Evolutionary conservation across 352 stramenopile species (phyloP).

Genomic region (Pythium rhizo-oryzae): DNA sequence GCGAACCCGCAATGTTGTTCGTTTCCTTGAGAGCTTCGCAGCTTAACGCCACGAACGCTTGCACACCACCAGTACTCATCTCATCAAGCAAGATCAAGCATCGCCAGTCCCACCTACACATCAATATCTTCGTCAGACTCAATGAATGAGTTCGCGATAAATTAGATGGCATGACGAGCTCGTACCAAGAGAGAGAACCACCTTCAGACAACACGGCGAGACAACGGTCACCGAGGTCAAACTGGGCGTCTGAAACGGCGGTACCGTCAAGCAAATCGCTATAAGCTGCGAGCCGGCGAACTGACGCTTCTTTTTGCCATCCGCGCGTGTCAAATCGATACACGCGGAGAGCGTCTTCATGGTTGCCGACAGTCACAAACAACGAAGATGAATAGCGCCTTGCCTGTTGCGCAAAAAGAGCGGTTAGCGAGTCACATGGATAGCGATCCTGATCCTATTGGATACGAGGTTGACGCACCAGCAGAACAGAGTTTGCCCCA

Average conservation of each 20-base stretch:
- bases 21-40: neutral
- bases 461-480: slow-evolving; percentile 19
- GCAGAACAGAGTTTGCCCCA: slow-evolving; percentile 13
- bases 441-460: neutral
- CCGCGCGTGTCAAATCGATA: slow-evolving; percentile 21
- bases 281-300: slow-evolving; percentile 12
- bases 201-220: slow-evolving; percentile 22
- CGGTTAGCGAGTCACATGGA: neutral
- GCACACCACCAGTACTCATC: neutral
- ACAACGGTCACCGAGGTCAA: slow-evolving; percentile 15
- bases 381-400: slow-evolving; percentile 25
- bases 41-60: slow-evolving; percentile 1
- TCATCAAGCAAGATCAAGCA: slow-evolving; percentile 16
- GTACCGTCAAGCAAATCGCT: slow-evolving; percentile 10
- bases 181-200: slow-evolving; percentile 23
- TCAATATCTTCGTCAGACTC: neutral
- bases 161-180: neutral
- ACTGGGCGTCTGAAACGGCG: slow-evolving; percentile 12
- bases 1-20: neutral
- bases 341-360: slow-evolving; percentile 25
- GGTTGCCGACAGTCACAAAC: slow-evolving; percentile 33
- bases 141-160: neutral
- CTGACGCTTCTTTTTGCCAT: slow-evolving; percentile 6
- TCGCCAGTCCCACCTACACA: slow-evolving; percentile 33
- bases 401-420: slow-evolving; percentile 15